Percentiles rank a stretch among this genome's conserved stretches.
Evolutionary conservation across 805 yeast genomes (phyloP).

Genomic region (Lipomyces japonicus): DNA sequence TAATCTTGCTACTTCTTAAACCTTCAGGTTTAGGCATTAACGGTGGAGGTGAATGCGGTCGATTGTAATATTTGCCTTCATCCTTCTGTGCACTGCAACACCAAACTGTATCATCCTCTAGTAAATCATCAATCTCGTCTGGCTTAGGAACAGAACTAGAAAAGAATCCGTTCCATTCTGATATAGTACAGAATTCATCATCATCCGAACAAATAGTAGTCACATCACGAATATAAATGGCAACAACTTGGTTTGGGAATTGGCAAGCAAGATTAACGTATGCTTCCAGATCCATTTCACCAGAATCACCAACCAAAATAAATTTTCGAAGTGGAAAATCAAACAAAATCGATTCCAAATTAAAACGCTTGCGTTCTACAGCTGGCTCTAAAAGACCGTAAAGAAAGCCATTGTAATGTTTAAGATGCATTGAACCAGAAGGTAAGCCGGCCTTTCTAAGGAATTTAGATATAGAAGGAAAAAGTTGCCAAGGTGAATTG

Average conservation of each 20-base stretch:
- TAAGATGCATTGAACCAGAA: slow-evolving; percentile 75
- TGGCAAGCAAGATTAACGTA: slow-evolving; percentile 64
- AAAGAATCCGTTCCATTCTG: slow-evolving; percentile 27
- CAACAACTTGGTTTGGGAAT: slow-evolving; percentile 62
- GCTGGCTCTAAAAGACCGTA: slow-evolving; percentile 84
- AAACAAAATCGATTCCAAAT: slow-evolving; percentile 56
- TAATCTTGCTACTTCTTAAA: slow-evolving; percentile 13
- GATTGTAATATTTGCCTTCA: slow-evolving; percentile 17
- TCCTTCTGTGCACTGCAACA: slow-evolving; percentile 9
- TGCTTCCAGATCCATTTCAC: slow-evolving; percentile 92
- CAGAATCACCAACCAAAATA: slow-evolving; percentile 89
- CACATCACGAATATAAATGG: slow-evolving; percentile 78
- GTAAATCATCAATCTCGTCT: slow-evolving; percentile 30
- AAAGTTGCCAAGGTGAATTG: slow-evolving; percentile 91
- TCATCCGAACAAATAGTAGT: slow-evolving; percentile 30
- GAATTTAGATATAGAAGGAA: slow-evolving; percentile 55
- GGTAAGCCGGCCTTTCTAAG: slow-evolving; percentile 61
- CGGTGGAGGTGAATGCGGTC: slow-evolving; percentile 29
- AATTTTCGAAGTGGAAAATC: slow-evolving; percentile 79
- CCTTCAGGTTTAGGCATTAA: slow-evolving; percentile 24
- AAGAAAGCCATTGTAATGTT: slow-evolving; percentile 78
- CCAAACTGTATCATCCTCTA: slow-evolving; percentile 22
- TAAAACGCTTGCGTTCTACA: slow-evolving; percentile 68
- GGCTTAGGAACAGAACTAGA: slow-evolving; percentile 35
- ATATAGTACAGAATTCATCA: slow-evolving; percentile 17